These are phyloP conservation scores for Pyrenochaeta sp. DNA, from an alignment of 2,329 filamentous ascomycete species.

Conservation along the genomic window DNA sequence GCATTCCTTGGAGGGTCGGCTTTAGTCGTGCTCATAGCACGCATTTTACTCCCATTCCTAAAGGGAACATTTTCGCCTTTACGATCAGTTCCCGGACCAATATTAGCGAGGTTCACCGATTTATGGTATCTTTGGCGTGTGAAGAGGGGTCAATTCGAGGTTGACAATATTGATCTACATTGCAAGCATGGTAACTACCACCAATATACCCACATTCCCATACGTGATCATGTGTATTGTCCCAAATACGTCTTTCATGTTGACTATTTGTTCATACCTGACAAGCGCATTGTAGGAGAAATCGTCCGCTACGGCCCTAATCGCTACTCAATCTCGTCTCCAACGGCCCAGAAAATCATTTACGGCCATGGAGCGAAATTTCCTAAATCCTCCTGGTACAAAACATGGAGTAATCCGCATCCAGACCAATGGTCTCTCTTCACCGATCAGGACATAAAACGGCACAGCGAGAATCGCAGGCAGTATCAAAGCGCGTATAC, in stretches of 20 bases:
- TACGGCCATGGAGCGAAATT: conserved; percentile 31
- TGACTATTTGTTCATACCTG: not conserved
- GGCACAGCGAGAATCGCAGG: conserved; percentile 49
- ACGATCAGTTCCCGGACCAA: conserved; percentile 16
- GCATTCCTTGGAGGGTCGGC: conserved; percentile 4
- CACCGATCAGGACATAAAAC: conserved; percentile 46
- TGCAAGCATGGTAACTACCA: conserved; percentile 13
- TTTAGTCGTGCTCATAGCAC: conserved; percentile 8
- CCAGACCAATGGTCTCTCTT: conserved; percentile 48
- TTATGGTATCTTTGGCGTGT: conserved; percentile 23
- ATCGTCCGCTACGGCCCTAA: conserved; percentile 18
- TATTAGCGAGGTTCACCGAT: conserved; percentile 16
- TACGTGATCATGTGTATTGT: not conserved
- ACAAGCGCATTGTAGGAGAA: conserved; percentile 11
- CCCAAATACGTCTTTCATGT: not conserved
- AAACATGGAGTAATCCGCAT: conserved; percentile 17
- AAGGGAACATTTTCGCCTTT: conserved; percentile 12
- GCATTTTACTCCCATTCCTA: conserved; percentile 12
- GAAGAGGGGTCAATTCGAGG: conserved; percentile 9
- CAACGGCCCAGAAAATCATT: conserved; percentile 21
- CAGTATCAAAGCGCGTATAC: conserved; percentile 38
- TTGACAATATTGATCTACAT: conserved; percentile 22
- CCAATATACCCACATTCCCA: not conserved
- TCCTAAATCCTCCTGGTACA: conserved; percentile 30
- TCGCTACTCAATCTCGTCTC: conserved; percentile 13